Conservation (phyloP, 2,329 filamentous ascomycete genomes). For the Colletotrichum shisoi region DNA sequence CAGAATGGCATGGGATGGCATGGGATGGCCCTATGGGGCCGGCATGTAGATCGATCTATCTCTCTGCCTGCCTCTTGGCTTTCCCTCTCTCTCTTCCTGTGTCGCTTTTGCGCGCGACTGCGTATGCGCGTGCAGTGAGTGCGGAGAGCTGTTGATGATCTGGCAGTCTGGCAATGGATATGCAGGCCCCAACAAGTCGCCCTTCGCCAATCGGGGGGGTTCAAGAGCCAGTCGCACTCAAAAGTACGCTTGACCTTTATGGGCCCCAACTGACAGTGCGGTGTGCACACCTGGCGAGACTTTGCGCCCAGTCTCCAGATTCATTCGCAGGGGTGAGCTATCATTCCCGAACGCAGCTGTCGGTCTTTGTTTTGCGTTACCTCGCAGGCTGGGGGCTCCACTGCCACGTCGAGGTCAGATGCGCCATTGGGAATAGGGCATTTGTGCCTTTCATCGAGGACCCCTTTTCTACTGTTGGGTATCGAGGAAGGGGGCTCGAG, state of each 20-base stretch:
- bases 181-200: slow-evolving; percentile 35
- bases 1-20: slow-evolving; percentile 23
- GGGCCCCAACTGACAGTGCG: no score
- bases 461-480: slow-evolving; percentile 19
- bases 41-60: slow-evolving; percentile 27
- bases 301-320: slow-evolving; percentile 36
- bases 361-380: slow-evolving; percentile 38
- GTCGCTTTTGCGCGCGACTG: background rate
- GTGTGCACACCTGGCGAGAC: slow-evolving; percentile 38
- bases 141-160: slow-evolving; percentile 28
- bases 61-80: slow-evolving; percentile 19
- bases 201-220: slow-evolving; percentile 38
- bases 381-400: slow-evolving; percentile 31
- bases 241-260: no score
- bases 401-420: slow-evolving; percentile 35
- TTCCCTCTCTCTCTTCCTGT: background rate
- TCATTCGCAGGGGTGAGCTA: slow-evolving; percentile 32
- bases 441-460: slow-evolving; percentile 10
- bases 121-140: slow-evolving; percentile 24
- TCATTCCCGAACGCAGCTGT: slow-evolving; percentile 33
- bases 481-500: slow-evolving; percentile 1
- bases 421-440: slow-evolving; percentile 15
- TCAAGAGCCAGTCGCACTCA: slow-evolving; percentile 28
- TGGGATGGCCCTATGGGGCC: slow-evolving; percentile 10
- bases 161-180: slow-evolving; percentile 37